Base-by-base conservation (phyloP, 1,139 yeast species). In the Geotrichum siamense region DNA sequence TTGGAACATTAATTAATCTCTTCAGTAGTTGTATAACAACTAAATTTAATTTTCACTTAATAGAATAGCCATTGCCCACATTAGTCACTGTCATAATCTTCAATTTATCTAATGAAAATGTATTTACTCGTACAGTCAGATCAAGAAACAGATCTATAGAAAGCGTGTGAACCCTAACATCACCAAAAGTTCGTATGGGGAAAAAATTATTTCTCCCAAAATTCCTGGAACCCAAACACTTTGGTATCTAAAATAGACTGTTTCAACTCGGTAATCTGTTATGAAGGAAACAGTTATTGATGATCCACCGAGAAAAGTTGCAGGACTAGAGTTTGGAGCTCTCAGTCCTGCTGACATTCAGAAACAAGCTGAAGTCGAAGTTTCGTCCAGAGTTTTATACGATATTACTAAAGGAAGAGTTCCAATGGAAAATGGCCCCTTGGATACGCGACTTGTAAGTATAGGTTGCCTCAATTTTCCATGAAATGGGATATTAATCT, bases 281-380 rank as follows among this genome's bases (percentile, higher is more conserved):
- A 82, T 82, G 91, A 82, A 82, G 65, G 82, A 79, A 60, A 72
- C 76, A 41, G 85, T 82, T 43, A 78, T 78, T 47, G 95, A 89
- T 62, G 78, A 79, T 50, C 84, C 94, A 35, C 97, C 97, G 47
- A 83, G 91, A 68, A 75, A 82, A 59, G 91, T 91, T 69, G 76
- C 81, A 59, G 96, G 96, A 33, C 74, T 93, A 47, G 91, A 89
- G 63, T 93, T 93, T 62, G 85, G 96, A 42, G 96, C 95, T 13
- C 74, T 91, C 22, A 82, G 94, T 25, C 86, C 96, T 32, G 78
- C 82, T 54, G 97, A 91, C 58, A 89, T 93, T 55, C 76, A 87
- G 41, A 91, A 93, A 27, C 96, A 89, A 65, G 82, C 96, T 1
- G 96, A 87, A 60, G 95, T 89, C 29, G 97, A 93, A 61, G 86